These are phyloP conservation scores for Rubroboletus satanas DNA, from an alignment of 768 basidiomycete species.

Conservation along the genomic window DNA sequence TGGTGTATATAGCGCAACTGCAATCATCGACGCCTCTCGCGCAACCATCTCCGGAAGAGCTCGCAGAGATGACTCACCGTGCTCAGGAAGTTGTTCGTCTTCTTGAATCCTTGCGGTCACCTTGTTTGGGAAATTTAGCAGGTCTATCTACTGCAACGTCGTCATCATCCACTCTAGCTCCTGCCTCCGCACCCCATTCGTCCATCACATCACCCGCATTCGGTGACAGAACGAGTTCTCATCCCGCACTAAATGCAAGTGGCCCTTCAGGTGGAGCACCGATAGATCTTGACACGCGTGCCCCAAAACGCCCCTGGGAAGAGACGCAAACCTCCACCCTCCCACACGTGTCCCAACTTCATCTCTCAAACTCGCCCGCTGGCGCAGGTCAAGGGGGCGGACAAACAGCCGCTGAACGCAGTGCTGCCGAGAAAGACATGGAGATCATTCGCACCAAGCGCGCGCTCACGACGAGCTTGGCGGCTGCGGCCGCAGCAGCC, in stretches of 20 bases:
- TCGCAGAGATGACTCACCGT: slow-evolving; percentile 65
- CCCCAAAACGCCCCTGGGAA: slow-evolving; percentile 80
- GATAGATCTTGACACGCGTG: slow-evolving; percentile 38
- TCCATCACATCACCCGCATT: slow-evolving; percentile 21
- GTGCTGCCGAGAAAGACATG: slow-evolving; percentile 81
- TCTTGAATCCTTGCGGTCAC: slow-evolving; percentile 41
- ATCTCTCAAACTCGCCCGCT: slow-evolving; percentile 17
- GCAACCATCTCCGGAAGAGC: slow-evolving; percentile 53
- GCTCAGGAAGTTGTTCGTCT: slow-evolving; percentile 66
- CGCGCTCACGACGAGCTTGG: slow-evolving; percentile 63
- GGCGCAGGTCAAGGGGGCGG: slow-evolving; percentile 13
- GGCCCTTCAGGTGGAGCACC: slow-evolving; percentile 20
- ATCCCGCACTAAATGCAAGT: slow-evolving; percentile 29
- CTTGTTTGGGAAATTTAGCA: slow-evolving; percentile 22
- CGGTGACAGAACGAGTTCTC: slow-evolving; percentile 18
- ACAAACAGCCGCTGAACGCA: slow-evolving; percentile 41
- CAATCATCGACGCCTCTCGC: slow-evolving; percentile 45
- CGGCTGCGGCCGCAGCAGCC: slow-evolving; percentile 39
- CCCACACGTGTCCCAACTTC: slow-evolving; percentile 25
- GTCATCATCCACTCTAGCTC: slow-evolving; percentile 11
- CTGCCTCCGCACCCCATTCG: slow-evolving; percentile 10
- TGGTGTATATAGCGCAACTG: slow-evolving; percentile 23
- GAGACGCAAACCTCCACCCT: slow-evolving; percentile 36
- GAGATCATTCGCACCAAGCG: slow-evolving; percentile 79
- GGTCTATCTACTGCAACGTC: slow-evolving; percentile 10